phyloP scores from a whole-genome alignment of 257 asterid genomes.

The Solanum chaucha region DNA sequence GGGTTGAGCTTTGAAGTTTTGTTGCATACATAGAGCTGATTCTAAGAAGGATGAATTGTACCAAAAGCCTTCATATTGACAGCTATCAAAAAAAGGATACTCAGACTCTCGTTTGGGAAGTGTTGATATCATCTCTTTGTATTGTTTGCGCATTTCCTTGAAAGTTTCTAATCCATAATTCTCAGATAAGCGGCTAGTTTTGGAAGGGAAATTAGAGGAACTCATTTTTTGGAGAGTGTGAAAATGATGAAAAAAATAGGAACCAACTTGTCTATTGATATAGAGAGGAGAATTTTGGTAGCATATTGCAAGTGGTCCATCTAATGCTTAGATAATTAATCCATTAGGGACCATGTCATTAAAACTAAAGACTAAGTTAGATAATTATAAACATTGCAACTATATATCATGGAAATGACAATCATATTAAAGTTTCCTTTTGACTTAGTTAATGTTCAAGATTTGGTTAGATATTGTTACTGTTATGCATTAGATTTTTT shows the following conservation, averaged over 20 bases:
- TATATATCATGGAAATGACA: neutral
- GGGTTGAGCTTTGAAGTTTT: neutral
- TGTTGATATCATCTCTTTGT: neutral
- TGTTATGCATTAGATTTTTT: too few relatives aligned
- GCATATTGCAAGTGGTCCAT: neutral
- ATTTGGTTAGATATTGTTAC: too few relatives aligned
- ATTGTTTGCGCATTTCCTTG: neutral
- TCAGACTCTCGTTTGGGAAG: neutral
- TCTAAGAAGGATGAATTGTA: neutral
- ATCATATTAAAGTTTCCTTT: neutral
- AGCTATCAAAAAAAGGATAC: accelerated
- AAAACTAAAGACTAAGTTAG: neutral
- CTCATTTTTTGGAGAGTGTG: neutral
- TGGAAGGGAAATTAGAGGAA: neutral
- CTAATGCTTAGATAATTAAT: neutral
- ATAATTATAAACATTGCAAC: too few relatives aligned
- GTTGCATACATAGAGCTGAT: neutral
- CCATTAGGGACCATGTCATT: neutral
- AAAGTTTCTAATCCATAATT: neutral
- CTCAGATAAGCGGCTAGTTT: neutral
- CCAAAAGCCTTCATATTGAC: neutral
- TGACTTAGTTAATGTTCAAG: neutral
- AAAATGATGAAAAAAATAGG: neutral
- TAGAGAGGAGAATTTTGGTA: neutral
- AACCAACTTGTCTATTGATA: neutral